Evolutionary conservation across 805 yeast species (phyloP), one percentile per base, ranked within the genome.

Genomic region (Ogataea methanolica): DNA sequence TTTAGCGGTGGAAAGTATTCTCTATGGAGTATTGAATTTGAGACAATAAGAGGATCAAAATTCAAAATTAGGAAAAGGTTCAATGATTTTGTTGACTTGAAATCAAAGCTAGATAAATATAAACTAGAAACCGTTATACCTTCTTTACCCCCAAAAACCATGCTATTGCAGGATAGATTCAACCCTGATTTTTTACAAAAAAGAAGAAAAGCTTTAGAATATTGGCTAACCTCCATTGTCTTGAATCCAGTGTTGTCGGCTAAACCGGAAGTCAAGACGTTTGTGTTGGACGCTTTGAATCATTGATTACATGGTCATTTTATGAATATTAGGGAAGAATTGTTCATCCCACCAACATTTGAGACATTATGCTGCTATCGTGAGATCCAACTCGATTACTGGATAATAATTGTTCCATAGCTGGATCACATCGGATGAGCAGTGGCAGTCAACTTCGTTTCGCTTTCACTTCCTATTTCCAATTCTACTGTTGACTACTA

Each of bases 41-140:
- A 57, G 36, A 60, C 68, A 2, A 21, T 39, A 2, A 49, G 58
- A 16, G 65, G 67, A 2, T 66, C 76, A 4, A 68, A 68, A 49
- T 71, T 85, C 17, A 60, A 66, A 40, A 56, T 80, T 4, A 76
- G 79, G 59, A 79, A 77, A 59, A 62, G 96, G 36, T 88, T 84
- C 62, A 75, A 80, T 34, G 92, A 87, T 40, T 77, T 88, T 50
- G 82, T 66, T 36, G 51, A 48, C 33, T 69, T 88, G 34, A 70
- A 83, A 23, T 56, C 56, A 1, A 50, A 55, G 5, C 61, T 85
- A 19, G 58, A 38, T 3, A 66, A 62, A 33, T 75, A 68, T 50
- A 76, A 79, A 1, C 56, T 60, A n/a, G 36, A 44, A 14, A 67
- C 67, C 0, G 64, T 63, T 5, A 62, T 81, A 1, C 82, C 83